A percentile compares a stretch with the other conserved stretches of the same genome.
Conservation (phyloP, 78 protist species). For the Bodo saltans region DNA sequence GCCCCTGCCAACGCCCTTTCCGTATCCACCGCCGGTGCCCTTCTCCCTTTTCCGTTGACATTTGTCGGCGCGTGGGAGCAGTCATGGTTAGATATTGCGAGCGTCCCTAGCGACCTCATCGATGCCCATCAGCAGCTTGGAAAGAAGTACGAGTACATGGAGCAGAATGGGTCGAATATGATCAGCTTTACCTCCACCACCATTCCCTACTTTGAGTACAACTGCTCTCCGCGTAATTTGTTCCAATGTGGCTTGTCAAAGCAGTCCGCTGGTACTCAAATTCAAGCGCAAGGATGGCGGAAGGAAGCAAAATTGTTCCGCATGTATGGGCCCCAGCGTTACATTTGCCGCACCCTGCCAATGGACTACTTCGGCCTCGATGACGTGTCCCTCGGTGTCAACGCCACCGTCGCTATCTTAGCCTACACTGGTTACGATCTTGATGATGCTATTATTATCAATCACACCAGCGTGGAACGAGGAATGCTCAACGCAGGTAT, state of each 20-base stretch:
- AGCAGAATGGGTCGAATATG: constrained; percentile 70
- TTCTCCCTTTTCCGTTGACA: too few species aligned
- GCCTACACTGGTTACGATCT: constrained; percentile 95
- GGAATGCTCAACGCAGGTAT: constrained; percentile 88
- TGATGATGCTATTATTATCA: constrained; percentile 86
- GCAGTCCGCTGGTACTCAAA: constrained; percentile 96
- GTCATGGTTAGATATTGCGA: constrained; percentile 79
- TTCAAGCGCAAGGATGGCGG: constrained; percentile 66
- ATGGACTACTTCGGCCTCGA: constrained; percentile 59
- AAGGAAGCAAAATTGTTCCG: constrained; percentile 91
- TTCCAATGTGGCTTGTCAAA: constrained; percentile 95
- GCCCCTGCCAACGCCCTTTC: too few species aligned
- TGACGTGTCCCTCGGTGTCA: constrained; percentile 91
- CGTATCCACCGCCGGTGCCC: background rate
- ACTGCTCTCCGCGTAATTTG: constrained; percentile 97
- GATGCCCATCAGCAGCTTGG: constrained; percentile 16
- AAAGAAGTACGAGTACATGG: constrained; percentile 65
- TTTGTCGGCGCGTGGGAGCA: constrained; percentile 94
- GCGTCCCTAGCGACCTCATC: constrained; percentile 35
- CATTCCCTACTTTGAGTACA: constrained; percentile 96
- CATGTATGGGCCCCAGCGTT: constrained; percentile 73
- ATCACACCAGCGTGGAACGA: constrained; percentile 88
- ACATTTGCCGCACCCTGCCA: constrained; percentile 50
- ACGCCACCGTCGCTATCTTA: constrained; percentile 94
- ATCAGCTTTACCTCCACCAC: constrained; percentile 81